These are phyloP conservation scores for Yamadazyma sp. DNA, from an alignment of 1,139 yeast genomes.

Conservation along the genomic window DNA sequence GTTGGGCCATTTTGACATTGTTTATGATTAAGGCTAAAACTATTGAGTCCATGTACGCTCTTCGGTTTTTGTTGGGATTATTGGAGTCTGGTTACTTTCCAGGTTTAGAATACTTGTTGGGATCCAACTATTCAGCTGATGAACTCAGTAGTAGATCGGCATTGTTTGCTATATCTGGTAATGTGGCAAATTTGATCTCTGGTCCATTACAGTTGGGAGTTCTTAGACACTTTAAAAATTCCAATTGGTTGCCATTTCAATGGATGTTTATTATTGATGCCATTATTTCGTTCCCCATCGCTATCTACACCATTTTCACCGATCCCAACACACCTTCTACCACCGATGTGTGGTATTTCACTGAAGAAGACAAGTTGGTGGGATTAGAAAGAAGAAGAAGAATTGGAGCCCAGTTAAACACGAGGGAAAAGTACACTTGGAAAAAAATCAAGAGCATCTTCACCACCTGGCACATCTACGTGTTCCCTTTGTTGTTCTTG, in stretches of 20 bases:
- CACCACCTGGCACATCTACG: conserved; percentile 49
- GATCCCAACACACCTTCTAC: conserved; percentile 42
- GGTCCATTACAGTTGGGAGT: conserved; percentile 40
- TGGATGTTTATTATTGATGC: conserved; percentile 43
- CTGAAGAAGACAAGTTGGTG: conserved; percentile 32
- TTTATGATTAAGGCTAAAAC: conserved; percentile 45
- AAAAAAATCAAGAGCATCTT: conserved; percentile 40
- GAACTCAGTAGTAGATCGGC: conserved; percentile 45
- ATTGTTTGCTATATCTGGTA: conserved; percentile 37
- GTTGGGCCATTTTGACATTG: conserved; percentile 59
- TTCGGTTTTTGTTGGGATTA: conserved; percentile 58
- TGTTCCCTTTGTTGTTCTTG: conserved; percentile 50
- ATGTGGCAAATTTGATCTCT: conserved; percentile 29
- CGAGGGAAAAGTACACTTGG: conserved; percentile 43
- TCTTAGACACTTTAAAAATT: conserved; percentile 27
- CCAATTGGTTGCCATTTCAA: conserved; percentile 30
- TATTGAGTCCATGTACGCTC: conserved; percentile 50
- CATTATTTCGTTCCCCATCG: conserved; percentile 37
- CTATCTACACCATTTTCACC: conserved; percentile 34
- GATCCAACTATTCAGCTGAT: conserved; percentile 29
- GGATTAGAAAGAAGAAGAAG: conserved; percentile 43
- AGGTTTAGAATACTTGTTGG: conserved; percentile 52
- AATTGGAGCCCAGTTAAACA: conserved; percentile 46
- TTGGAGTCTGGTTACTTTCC: conserved; percentile 63
- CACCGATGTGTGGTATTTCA: conserved; percentile 38